Base-by-base conservation (phyloP, 108 stramenopile species). In the Discostella pseudostelligera region DNA sequence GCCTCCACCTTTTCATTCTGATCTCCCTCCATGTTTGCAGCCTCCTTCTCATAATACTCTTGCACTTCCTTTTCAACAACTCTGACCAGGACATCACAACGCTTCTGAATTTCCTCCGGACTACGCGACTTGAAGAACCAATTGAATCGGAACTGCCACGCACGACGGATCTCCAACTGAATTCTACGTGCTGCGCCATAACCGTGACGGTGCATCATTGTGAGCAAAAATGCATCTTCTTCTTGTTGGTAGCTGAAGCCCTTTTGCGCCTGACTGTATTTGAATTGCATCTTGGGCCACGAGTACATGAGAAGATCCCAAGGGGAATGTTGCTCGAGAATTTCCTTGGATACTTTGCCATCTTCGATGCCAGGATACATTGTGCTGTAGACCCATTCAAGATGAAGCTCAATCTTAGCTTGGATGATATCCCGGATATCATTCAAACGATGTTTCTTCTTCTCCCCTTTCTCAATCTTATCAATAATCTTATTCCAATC, bases 101-200 rank as follows among this genome's bases (percentile, higher is more conserved):
- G 90, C 54, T 87, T 87, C 59, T 96, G 93, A 10, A 99, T 94
- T 69, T 99, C 98, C 16, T 72, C 81, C 1, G 90, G 88, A 46
- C 84, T 96, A 17, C 98, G 80, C 26, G 95, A 96, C 60, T 97
- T 97, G 83, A 99, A 97, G 77, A 94, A 99, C 97, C 97, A 98
- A 66, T 99, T 93, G 57, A 99, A 97, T 39, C 96, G 85, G 68
- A 99, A 99, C 73, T 97, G 94, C 87, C 91, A 92, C 6, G 95
- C 97, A 17, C 92, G 71, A 25, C 96, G 77, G 60, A 98, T 97
- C 71, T 96, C 95, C 80, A 94, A 79, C 29, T 95, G 86, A 54
- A 98, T 96, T 10, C 90, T 84, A 68, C 96, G 96, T 13, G 90
- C 87, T 36, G 88, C 84, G 35, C 96, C 97, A 70, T 90, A 98